These are phyloP conservation scores for Vachellia pachyceras DNA, from an alignment of 306 rosid species.

Conservation along the genomic window DNA sequence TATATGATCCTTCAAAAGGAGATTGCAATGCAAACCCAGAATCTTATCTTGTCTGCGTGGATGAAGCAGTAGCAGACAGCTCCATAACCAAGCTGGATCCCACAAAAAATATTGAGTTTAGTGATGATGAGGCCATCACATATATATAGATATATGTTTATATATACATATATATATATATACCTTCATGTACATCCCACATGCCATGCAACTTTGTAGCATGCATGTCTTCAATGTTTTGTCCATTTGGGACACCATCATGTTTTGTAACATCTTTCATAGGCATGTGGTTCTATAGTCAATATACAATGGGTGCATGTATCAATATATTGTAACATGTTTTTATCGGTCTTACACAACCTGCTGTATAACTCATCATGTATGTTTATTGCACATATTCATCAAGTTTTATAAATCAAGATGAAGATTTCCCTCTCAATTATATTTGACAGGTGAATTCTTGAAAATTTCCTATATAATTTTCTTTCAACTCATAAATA, in stretches of 20 bases:
- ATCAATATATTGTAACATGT: background rate
- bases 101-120: background rate
- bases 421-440: background rate
- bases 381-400: background rate
- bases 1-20: background rate
- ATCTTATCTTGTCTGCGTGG: background rate
- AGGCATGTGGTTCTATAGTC: slow-evolving; percentile 1
- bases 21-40: background rate
- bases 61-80: background rate
- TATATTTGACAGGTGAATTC: too few species aligned
- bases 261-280: slow-evolving; percentile 10
- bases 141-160: too few species aligned
- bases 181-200: background rate
- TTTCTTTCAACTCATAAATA: too few species aligned
- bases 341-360: too few species aligned
- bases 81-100: slow-evolving; percentile 2
- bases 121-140: background rate
- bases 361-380: background rate
- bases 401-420: background rate
- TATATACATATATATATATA: background rate
- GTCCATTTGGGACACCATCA: background rate
- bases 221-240: background rate
- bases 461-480: too few species aligned
- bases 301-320: background rate
- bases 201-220: slow-evolving; percentile 1